Evolutionary conservation across 768 basidiomycete species (phyloP).

Genomic region (Cyclocybe aegerita): DNA sequence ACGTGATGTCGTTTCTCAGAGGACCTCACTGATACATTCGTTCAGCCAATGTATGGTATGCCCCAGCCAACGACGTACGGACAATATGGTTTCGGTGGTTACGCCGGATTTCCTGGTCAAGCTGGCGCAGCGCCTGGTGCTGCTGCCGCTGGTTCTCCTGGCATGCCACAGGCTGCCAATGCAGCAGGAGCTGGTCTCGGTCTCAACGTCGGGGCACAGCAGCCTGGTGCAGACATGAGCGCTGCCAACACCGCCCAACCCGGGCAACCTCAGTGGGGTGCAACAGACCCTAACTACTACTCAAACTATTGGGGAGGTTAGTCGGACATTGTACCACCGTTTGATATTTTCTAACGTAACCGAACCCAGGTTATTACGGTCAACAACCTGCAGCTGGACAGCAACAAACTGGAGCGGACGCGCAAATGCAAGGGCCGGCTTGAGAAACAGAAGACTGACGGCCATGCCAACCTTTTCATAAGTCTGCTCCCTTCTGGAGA

Average conservation of each 20-base stretch:
- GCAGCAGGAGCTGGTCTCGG: slow-evolving; percentile 57
- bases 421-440: slow-evolving; percentile 51
- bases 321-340: slow-evolving; percentile 20
- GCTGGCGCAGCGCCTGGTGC: slow-evolving; percentile 47
- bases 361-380: slow-evolving; percentile 69
- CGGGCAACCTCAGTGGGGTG: slow-evolving; percentile 76
- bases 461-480: slow-evolving; percentile 4
- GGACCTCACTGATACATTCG: slow-evolving; percentile 2
- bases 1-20: slow-evolving; percentile 21
- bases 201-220: slow-evolving; percentile 53
- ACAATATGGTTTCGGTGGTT: slow-evolving; percentile 73
- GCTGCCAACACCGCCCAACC: slow-evolving; percentile 52
- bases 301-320: slow-evolving; percentile 84
- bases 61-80: slow-evolving; percentile 80
- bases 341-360: slow-evolving; percentile 10
- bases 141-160: slow-evolving; percentile 50
- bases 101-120: slow-evolving; percentile 68
- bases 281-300: slow-evolving; percentile 75
- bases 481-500: slow-evolving; percentile 6
- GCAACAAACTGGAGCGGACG: slow-evolving; percentile 59
- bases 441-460: slow-evolving; percentile 21
- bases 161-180: slow-evolving; percentile 56
- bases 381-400: slow-evolving; percentile 55
- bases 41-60: slow-evolving; percentile 87
- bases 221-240: slow-evolving; percentile 54